These are phyloP conservation scores for Posidonia australis DNA, from an alignment of 106 monocot species.

Conservation along the genomic window DNA sequence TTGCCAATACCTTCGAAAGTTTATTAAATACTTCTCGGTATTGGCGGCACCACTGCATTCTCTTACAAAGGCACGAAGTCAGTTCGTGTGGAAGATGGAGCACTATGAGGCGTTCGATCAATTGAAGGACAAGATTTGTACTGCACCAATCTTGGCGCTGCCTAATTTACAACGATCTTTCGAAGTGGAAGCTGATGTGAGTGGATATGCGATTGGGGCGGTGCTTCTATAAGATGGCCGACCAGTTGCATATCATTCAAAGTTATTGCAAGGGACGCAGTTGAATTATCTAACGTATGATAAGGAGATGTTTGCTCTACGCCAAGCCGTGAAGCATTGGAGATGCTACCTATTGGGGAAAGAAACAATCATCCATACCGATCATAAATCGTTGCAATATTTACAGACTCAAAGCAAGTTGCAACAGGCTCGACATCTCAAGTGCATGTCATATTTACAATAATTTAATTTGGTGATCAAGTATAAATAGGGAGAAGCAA, in stretches of 20 bases:
- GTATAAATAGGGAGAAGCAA: neutral
- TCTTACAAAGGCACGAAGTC: neutral
- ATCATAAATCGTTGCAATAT: neutral
- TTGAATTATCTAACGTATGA: conserved; percentile 3
- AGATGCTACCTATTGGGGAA: neutral
- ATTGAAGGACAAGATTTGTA: neutral
- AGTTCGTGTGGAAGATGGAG: neutral
- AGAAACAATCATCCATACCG: neutral
- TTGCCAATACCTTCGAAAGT: neutral
- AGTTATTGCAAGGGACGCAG: conserved; percentile 1
- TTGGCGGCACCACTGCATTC: neutral
- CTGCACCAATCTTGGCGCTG: neutral
- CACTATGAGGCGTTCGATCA: neutral
- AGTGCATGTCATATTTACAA: conserved; percentile 4
- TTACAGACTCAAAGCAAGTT: neutral
- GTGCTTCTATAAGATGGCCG: neutral
- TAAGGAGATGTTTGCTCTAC: neutral
- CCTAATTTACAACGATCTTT: neutral
- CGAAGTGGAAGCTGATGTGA: neutral
- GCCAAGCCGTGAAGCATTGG: conserved; percentile 1
- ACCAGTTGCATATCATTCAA: conserved; percentile 1
- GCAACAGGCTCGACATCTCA: neutral
- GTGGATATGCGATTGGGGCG: neutral
- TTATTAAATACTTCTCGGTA: neutral
- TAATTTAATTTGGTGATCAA: conserved; percentile 1